These are phyloP conservation scores for Talaromyces sp. DNA, from an alignment of 2,329 filamentous ascomycete species.

Conservation along the genomic window DNA sequence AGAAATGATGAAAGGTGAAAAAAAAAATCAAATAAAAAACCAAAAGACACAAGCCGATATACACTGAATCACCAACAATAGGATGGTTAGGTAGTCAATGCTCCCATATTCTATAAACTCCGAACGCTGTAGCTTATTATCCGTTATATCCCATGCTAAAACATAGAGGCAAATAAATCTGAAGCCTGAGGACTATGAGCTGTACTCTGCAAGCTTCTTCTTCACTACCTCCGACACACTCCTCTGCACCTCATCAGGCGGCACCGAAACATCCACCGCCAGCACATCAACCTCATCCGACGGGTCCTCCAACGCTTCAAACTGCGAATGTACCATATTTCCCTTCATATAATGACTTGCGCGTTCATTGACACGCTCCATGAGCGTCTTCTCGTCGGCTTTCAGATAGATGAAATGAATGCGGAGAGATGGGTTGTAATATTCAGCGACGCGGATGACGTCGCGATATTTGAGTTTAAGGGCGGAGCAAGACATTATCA, in stretches of 20 bases:
- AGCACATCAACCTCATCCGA: slow-evolving; percentile 70
- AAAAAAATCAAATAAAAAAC: background rate
- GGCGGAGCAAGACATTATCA: slow-evolving; percentile 95
- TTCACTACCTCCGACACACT: slow-evolving; percentile 59
- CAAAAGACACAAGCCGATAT: background rate
- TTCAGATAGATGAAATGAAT: slow-evolving; percentile 93
- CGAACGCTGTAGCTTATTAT: background rate
- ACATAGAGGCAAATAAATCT: background rate
- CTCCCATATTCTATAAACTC: background rate
- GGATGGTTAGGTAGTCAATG: background rate
- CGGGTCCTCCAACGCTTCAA: slow-evolving; percentile 82
- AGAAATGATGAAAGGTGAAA: background rate
- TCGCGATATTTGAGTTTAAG: slow-evolving; percentile 97
- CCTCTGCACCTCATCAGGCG: slow-evolving; percentile 56
- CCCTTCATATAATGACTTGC: slow-evolving; percentile 94
- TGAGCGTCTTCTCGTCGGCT: slow-evolving; percentile 70
- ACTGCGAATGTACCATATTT: slow-evolving; percentile 90
- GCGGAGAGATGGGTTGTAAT: slow-evolving; percentile 67
- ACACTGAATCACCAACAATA: background rate
- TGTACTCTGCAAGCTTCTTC: slow-evolving; percentile 51
- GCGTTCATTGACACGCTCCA: slow-evolving; percentile 70
- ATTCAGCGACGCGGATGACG: slow-evolving; percentile 76
- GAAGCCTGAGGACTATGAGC: slow-evolving; percentile 15
- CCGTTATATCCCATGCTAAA: slow-evolving; percentile 1
- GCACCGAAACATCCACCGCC: slow-evolving; percentile 60